Evolutionary conservation across 2,329 filamentous ascomycete species (phyloP).

Genomic region (Hymenoscyphus linearis): DNA sequence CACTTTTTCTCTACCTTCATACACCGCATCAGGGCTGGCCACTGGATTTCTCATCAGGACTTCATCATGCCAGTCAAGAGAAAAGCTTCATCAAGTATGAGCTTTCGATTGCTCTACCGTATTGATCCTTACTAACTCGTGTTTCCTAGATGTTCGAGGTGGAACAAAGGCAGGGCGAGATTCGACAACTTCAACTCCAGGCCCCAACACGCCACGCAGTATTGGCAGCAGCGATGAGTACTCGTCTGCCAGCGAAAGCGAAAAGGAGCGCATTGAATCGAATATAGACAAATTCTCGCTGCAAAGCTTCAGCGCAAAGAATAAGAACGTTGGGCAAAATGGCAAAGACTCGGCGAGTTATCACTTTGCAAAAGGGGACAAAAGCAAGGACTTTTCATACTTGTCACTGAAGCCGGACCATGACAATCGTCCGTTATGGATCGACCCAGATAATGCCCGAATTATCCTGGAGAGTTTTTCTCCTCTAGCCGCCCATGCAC

Average conservation of each 20-base stretch:
- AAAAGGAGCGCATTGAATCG: constrained; percentile 31
- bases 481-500: constrained; percentile 76
- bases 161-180: constrained; percentile 50
- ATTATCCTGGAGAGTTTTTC: constrained; percentile 96
- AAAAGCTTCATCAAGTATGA: constrained; percentile 54
- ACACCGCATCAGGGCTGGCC: constrained; percentile 3
- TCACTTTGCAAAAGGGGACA: constrained; percentile 26
- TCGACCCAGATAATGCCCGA: constrained; percentile 77
- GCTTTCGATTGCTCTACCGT: constrained; percentile 24
- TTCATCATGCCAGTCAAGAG: constrained; percentile 63
- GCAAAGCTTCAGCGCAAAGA: constrained; percentile 25
- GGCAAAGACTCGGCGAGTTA: constrained; percentile 31
- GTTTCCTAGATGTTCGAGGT: constrained; percentile 37
- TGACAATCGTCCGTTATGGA: constrained; percentile 85
- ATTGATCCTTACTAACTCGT: constrained; percentile 29
- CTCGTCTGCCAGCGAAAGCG: constrained; percentile 38
- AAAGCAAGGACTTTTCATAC: constrained; percentile 62
- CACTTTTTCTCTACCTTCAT: constrained; percentile 12
- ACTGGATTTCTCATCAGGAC: constrained; percentile 20
- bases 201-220: constrained; percentile 54
- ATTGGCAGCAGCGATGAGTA: constrained; percentile 47
- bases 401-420: constrained; percentile 83
- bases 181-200: constrained; percentile 55
- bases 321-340: constrained; percentile 1
- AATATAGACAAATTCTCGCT: constrained; percentile 55